Evolutionary conservation across 352 stramenopile genomes (phyloP).

Genomic region (Phytophthora melonis): DNA sequence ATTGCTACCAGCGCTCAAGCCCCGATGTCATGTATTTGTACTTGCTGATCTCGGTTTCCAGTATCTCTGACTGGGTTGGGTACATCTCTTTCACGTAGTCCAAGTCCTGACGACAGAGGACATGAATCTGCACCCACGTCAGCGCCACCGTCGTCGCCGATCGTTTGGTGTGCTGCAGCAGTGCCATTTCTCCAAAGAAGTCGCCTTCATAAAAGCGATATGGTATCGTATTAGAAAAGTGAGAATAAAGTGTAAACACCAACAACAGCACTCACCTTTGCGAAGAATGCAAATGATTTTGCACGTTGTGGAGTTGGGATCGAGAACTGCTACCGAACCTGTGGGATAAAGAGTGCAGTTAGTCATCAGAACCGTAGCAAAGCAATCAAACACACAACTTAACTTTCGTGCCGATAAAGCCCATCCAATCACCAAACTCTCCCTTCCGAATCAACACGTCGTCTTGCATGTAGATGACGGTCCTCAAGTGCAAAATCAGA

Average conservation of each 20-base stretch:
- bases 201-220: too few relatives aligned
- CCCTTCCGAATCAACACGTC: conserved; percentile 82
- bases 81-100: conserved; percentile 75
- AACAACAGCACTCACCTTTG: conserved; percentile 34
- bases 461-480: conserved; percentile 86
- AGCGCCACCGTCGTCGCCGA: conserved; percentile 72
- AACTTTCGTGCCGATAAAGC: conserved; percentile 57
- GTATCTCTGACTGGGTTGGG: conserved; percentile 56
- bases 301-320: conserved; percentile 51
- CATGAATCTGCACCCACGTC: conserved; percentile 80
- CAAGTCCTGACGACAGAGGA: conserved; percentile 64
- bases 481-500: conserved; percentile 76
- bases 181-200: conserved; percentile 81
- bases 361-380: background rate
- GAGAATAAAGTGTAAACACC: too few relatives aligned
- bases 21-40: conserved; percentile 70
- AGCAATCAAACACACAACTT: background rate
- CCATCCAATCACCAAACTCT: conserved; percentile 86
- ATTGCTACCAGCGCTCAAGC: conserved; percentile 55
- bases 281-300: conserved; percentile 74
- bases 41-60: conserved; percentile 80
- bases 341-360: conserved; percentile 50
- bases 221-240: too few relatives aligned
- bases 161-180: conserved; percentile 68
- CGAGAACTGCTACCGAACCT: conserved; percentile 65